phyloP scores from a whole-genome alignment of 768 basidiomycete genomes.

The Sarcomyxa edulis region DNA sequence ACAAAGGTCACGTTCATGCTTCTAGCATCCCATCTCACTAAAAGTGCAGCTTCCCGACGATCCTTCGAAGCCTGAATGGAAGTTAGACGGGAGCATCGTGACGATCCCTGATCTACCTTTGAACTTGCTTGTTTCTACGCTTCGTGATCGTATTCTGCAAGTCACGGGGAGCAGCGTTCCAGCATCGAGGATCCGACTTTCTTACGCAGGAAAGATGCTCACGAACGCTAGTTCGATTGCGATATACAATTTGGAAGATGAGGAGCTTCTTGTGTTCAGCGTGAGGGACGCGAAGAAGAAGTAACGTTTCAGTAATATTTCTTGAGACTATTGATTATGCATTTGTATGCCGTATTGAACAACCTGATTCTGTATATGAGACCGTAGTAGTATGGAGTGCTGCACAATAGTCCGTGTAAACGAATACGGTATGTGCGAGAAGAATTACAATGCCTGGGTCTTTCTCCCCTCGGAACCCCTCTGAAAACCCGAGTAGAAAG shows the following conservation, averaged over 20 bases:
- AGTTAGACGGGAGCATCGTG: conserved; percentile 76
- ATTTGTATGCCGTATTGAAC: no score
- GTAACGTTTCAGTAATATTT: conserved; percentile 24
- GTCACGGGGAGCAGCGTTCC: conserved; percentile 75
- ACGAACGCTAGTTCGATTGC: conserved; percentile 85
- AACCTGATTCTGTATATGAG: no score
- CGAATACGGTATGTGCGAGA: no score
- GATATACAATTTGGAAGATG: conserved; percentile 86
- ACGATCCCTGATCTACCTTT: conserved; percentile 81
- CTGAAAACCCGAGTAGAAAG: no score
- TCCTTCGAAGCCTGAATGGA: conserved; percentile 87
- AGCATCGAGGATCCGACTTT: conserved; percentile 75
- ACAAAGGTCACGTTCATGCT: conserved; percentile 2
- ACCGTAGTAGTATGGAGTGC: no score
- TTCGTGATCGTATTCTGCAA: conserved; percentile 84
- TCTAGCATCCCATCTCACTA: conserved; percentile 80
- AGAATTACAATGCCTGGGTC: no score
- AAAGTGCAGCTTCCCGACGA: conserved; percentile 80
- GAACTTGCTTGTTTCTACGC: conserved; percentile 77
- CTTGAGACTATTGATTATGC: no score
- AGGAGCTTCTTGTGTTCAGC: conserved; percentile 74
- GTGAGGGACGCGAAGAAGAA: conserved; percentile 77
- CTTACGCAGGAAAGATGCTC: conserved; percentile 79
- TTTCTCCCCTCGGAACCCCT: no score
- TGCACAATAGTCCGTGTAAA: no score